A percentile compares a stretch with the other conserved stretches of the same genome.
Conservation (phyloP, 2,329 filamentous ascomycete species). For the Hortaea werneckii region DNA sequence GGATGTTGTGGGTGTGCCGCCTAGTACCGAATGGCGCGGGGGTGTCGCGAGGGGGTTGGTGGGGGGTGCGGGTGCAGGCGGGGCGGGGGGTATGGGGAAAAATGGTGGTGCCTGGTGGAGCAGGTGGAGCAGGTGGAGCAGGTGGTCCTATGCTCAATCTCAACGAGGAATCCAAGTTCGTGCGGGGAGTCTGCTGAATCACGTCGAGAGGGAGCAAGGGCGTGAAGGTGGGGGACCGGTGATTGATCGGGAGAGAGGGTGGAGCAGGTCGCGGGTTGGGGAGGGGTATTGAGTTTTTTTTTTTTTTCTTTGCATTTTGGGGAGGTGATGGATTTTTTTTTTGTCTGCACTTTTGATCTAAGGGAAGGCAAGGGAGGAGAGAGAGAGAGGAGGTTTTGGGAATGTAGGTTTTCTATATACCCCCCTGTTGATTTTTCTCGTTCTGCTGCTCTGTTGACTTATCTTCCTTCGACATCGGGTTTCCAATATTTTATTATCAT, state of each 20-base stretch:
- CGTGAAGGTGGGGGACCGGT: too few species aligned
- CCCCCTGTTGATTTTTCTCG: too few species aligned
- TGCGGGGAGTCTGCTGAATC: constrained; percentile 39
- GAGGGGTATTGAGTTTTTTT: neutral
- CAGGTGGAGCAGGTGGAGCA: constrained; percentile 34
- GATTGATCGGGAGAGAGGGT: neutral
- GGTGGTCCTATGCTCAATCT: constrained; percentile 39
- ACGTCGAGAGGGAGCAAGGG: constrained; percentile 28
- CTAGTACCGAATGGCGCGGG: constrained; percentile 36
- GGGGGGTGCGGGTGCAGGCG: constrained; percentile 36
- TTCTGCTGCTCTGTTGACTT: too few species aligned
- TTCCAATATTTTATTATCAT: too few species aligned
- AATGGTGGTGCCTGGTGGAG: constrained; percentile 37
- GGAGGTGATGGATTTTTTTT: too few species aligned
- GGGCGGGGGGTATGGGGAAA: constrained; percentile 28
- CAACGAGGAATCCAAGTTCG: constrained; percentile 33
- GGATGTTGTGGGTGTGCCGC: constrained; percentile 31
- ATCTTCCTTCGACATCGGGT: too few species aligned
- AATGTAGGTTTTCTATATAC: too few species aligned
- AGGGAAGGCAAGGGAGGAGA: too few species aligned
- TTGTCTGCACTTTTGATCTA: too few species aligned
- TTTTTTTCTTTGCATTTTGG: too few species aligned
- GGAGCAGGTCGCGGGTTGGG: neutral
- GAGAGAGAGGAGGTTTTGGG: too few species aligned
- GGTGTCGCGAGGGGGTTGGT: constrained; percentile 28